Evolutionary conservation across 2,329 filamentous ascomycete genomes (phyloP).

Genomic region (Aspergillus sp.): DNA sequence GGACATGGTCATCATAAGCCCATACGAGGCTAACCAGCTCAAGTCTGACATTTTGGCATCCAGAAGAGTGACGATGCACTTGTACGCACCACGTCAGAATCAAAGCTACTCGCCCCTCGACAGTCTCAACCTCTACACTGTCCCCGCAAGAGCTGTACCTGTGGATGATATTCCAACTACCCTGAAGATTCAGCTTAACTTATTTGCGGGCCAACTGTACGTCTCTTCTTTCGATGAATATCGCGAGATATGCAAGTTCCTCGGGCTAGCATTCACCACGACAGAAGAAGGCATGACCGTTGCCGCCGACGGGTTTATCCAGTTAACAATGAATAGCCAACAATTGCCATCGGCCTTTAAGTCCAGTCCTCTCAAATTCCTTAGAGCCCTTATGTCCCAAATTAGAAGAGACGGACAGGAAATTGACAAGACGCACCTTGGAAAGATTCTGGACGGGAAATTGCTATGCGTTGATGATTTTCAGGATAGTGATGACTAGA

Average conservation of each 20-base stretch:
- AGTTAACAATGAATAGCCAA: slow-evolving; percentile 17
- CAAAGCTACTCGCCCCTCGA: slow-evolving; percentile 45
- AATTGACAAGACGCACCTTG: slow-evolving; percentile 48
- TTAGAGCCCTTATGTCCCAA: slow-evolving; percentile 38
- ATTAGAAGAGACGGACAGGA: slow-evolving; percentile 39
- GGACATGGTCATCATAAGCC: slow-evolving; percentile 58
- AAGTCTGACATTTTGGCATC: slow-evolving; percentile 39
- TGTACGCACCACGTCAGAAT: slow-evolving; percentile 53
- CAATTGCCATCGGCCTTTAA: slow-evolving; percentile 26
- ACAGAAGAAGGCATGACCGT: slow-evolving; percentile 25
- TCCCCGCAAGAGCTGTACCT: slow-evolving; percentile 25
- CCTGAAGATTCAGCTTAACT: slow-evolving; percentile 54
- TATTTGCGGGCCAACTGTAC: slow-evolving; percentile 70
- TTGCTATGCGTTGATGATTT: slow-evolving; percentile 11
- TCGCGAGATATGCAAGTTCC: slow-evolving; percentile 22
- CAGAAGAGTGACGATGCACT: slow-evolving; percentile 44
- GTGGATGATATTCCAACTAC: slow-evolving; percentile 20
- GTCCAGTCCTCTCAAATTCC: slow-evolving; percentile 43
- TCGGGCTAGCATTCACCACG: slow-evolving; percentile 20
- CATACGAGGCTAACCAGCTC: slow-evolving; percentile 59
- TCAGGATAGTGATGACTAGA: not conserved
- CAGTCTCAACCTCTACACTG: slow-evolving; percentile 45
- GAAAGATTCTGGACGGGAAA: slow-evolving; percentile 40
- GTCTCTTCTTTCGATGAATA: slow-evolving; percentile 58
- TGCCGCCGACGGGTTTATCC: slow-evolving; percentile 27